Evolutionary conservation across 2,329 filamentous ascomycete genomes (phyloP).

Genomic region (Sporothrix pseudoabietina): DNA sequence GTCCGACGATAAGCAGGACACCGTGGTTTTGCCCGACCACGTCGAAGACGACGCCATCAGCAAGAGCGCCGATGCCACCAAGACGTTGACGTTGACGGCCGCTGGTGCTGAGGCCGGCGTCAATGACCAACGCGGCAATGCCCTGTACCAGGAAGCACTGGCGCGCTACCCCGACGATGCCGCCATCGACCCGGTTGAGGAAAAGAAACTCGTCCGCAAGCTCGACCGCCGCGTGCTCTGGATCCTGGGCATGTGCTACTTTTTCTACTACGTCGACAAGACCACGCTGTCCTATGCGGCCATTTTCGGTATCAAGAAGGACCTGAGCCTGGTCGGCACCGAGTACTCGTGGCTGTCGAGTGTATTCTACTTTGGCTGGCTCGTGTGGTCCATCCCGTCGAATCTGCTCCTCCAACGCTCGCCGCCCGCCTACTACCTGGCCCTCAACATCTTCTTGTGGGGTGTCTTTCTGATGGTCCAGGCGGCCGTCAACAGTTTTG

Average conservation of each 20-base stretch:
- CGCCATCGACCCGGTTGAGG: slow-evolving; percentile 3
- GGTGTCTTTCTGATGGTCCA: slow-evolving; percentile 4
- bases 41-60: not conserved
- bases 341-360: slow-evolving; percentile 5
- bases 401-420: not conserved
- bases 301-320: slow-evolving; percentile 4
- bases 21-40: not conserved
- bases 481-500: not conserved
- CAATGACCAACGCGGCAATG: not conserved
- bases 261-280: slow-evolving; percentile 5
- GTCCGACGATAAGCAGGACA: not conserved
- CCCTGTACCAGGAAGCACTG: not conserved
- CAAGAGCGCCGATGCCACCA: not conserved
- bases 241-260: slow-evolving; percentile 13
- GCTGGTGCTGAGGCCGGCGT: not conserved
- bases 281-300: slow-evolving; percentile 3
- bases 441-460: not conserved
- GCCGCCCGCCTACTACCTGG: slow-evolving; percentile 3
- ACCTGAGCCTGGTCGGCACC: not conserved
- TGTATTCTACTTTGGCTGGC: slow-evolving; percentile 6
- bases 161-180: not conserved
- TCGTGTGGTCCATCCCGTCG: not conserved
- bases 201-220: slow-evolving; percentile 2
- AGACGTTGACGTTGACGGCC: not conserved
- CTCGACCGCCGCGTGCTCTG: not conserved